A percentile compares a stretch with the other conserved stretches of the same genome.
Evolutionary conservation across 169 alveolate species (phyloP).

Genomic region (Babesia ovis): DNA sequence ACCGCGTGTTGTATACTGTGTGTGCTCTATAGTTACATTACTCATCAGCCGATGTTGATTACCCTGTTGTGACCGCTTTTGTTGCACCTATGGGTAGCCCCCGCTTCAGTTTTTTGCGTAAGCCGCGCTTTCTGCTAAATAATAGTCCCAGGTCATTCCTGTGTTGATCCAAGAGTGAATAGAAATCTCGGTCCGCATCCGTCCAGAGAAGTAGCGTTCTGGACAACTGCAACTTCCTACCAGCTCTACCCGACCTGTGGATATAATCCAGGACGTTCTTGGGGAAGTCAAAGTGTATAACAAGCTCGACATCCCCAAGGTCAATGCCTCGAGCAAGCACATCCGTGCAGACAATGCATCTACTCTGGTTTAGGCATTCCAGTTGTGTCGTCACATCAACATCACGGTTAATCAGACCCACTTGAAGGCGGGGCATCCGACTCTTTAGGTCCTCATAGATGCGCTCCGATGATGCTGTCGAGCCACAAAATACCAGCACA

Average conservation of each 20-base stretch:
- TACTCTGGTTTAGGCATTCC: slow-evolving; percentile 24
- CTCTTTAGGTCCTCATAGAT: background rate
- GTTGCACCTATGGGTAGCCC: slow-evolving; percentile 3
- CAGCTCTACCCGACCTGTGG: slow-evolving; percentile 97
- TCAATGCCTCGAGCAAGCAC: slow-evolving; percentile 97
- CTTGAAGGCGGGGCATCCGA: slow-evolving; percentile 6
- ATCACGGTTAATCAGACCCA: slow-evolving; percentile 15
- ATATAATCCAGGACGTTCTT: slow-evolving; percentile 87
- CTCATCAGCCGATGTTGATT: no score
- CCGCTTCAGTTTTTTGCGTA: slow-evolving; percentile 44
- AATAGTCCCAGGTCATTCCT: slow-evolving; percentile 18
- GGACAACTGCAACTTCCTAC: slow-evolving; percentile 85
- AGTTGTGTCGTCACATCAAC: slow-evolving; percentile 17
- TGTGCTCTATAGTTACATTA: no score
- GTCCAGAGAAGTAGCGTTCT: slow-evolving; percentile 41
- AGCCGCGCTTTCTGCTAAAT: slow-evolving; percentile 52
- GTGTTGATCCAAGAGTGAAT: slow-evolving; percentile 13
- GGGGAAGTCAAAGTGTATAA: slow-evolving; percentile 94
- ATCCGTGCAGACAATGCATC: slow-evolving; percentile 91
- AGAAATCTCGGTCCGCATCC: slow-evolving; percentile 33
- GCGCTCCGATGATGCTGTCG: slow-evolving; percentile 1
- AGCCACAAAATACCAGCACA: slow-evolving; percentile 17
- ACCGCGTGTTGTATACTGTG: no score
- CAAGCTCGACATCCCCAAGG: slow-evolving; percentile 90
- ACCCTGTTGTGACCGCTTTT: no score